Evolutionary conservation across 176 grass and related monocot species (phyloP), one percentile per base, ranked within the genome.

Genomic region (Elymus sibiricus): DNA sequence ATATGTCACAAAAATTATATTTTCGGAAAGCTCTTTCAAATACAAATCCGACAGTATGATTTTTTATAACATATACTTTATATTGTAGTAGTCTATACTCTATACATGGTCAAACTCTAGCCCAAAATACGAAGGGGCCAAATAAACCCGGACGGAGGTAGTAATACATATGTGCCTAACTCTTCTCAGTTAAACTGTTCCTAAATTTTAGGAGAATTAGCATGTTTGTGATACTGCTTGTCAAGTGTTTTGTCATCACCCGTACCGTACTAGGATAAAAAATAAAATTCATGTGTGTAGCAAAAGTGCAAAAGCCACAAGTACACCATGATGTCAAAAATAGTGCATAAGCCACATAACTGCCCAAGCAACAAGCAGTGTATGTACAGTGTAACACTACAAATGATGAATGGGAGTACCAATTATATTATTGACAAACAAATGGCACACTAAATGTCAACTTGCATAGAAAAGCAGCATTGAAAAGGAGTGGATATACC

Each of bases 391-490:
- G 4, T 56, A 56, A 56, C 55, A 58, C 55, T 46, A 42, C 40
- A 63, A 2, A 58, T 39, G 40, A 60, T 66, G 75, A 29, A 84
- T 87, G 83, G 24, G 55, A 76, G 9, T 29, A 72, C 28, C 38
- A 25, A 67, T 14, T 58, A 58, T 58, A 58, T 53, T 7, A 87
- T 49, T 37, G 24, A 62, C n/a, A 75, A 69, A 38, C 31, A 62
- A 22, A 87, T 49, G 2, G 0, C 8, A 79, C 63, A 82, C 19
- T 67, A 44, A 64, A 70, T 55, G 25, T 14, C 47, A 83, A 71
- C 51, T 78, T 83, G 44, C 44, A 78, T 79, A 83, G 56, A 74
- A 35, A 72, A 38, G 44, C 32, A 71, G 21, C 21, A 64, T 62
- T 19, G 14, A 74, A 74, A 80, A 77, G 69, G 6, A 69, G 31